A percentile compares a stretch with the other conserved stretches of the same genome.
Evolutionary conservation across 2,329 filamentous ascomycete genomes (phyloP).

Genomic region (Trichoderma brevicompactum): DNA sequence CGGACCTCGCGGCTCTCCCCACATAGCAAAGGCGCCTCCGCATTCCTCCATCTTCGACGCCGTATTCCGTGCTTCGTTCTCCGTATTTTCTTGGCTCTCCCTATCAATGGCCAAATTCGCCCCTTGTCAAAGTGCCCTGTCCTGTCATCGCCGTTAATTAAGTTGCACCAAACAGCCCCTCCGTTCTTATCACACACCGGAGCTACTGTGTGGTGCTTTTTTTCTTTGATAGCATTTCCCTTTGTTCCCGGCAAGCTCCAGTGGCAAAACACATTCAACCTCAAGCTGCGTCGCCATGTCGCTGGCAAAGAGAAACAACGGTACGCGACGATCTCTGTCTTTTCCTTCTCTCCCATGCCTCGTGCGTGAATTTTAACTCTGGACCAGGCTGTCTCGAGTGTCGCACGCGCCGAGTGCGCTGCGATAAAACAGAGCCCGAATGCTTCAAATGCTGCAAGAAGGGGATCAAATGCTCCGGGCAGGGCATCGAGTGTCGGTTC

Average conservation of each 20-base stretch:
- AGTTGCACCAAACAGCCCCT: conserved; percentile 3
- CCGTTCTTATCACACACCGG: not conserved
- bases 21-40: conserved; percentile 16
- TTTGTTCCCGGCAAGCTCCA: not conserved
- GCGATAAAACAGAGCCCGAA: conserved; percentile 23
- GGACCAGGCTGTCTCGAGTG: conserved; percentile 23
- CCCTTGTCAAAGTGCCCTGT: conserved; percentile 2
- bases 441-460: conserved; percentile 27
- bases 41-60: conserved; percentile 18
- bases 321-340: not conserved
- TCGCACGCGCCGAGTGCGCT: conserved; percentile 25
- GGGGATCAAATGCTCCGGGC: conserved; percentile 23
- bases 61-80: conserved; percentile 4
- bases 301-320: conserved; percentile 24
- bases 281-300: conserved; percentile 5
- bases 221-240: not conserved
- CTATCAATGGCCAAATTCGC: conserved; percentile 10
- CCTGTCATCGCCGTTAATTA: not conserved
- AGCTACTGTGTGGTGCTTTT: not conserved
- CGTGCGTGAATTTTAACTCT: conserved; percentile 3
- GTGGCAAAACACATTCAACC: not conserved
- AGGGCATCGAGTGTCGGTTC: conserved; percentile 22
- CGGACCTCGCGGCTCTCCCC: conserved; percentile 16
- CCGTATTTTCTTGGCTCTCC: conserved; percentile 12
- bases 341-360: not conserved